Percentiles rank a stretch among this genome's conserved stretches.
Evolutionary conservation across 257 asterid species (phyloP).

Genomic region (Jacaranda copaia): DNA sequence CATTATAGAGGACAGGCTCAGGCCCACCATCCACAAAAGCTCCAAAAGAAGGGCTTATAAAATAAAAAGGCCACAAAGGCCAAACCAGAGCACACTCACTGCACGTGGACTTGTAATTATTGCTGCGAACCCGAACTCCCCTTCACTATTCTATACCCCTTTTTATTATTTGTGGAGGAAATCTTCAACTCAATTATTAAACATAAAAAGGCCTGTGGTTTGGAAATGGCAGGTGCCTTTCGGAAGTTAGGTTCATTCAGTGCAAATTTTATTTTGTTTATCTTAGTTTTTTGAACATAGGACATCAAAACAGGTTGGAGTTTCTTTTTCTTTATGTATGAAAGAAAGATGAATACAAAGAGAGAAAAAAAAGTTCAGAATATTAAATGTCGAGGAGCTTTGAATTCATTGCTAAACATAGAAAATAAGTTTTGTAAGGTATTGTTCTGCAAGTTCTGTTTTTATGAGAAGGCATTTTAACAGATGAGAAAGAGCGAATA

Average conservation of each 20-base stretch:
- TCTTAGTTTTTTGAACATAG: not conserved
- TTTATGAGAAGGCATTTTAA: no score
- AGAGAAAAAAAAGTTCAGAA: not conserved
- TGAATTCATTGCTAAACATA: no score
- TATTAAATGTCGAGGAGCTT: no score
- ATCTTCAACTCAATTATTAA: slow-evolving; percentile 7
- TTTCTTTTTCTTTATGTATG: not conserved
- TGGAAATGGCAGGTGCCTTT: slow-evolving; percentile 3
- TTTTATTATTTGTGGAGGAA: not conserved
- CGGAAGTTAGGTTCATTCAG: not conserved
- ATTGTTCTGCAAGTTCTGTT: no score
- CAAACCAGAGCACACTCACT: slow-evolving; percentile 31
- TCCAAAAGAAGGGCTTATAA: not conserved
- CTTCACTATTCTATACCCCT: not conserved
- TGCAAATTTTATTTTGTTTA: not conserved
- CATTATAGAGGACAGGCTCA: slow-evolving; percentile 41
- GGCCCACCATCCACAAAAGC: slow-evolving; percentile 51
- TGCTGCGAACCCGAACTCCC: not conserved
- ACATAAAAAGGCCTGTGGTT: not conserved
- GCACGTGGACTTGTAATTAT: slow-evolving; percentile 45
- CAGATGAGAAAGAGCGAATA: no score
- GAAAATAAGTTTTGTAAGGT: no score
- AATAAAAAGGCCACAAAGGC: not conserved
- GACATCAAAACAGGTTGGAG: not conserved
- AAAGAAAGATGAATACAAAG: not conserved